Base-by-base conservation (phyloP, 495 filamentous ascomycete genomes). In the Hyphodiscus hymeniophilus region DNA sequence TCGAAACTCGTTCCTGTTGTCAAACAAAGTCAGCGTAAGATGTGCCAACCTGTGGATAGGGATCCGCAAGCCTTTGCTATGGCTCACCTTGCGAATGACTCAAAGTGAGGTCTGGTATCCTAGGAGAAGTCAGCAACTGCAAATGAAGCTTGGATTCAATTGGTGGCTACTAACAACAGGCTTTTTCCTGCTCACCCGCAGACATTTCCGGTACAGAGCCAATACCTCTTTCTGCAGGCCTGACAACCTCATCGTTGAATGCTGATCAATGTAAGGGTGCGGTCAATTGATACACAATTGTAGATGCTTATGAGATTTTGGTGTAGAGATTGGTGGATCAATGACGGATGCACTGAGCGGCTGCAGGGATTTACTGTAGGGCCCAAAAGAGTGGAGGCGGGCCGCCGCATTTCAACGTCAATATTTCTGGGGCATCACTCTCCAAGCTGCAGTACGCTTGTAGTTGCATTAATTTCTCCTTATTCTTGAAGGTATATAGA, bases 211-310 rank as follows among this genome's bases (percentile, higher is more conserved):
- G 58, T 97, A 98, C 8, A 98, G 78, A 30, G 79, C 72, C 33
- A 97, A 64, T 7, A 98, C 90, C 46, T 94, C 85, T 60, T 79
- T 82, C 59, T 98, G 94, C n/a, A 97, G 72, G 30, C 94, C 94
- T 7, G 91, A 94, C 16, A 86, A 73, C 59, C 42, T 51, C 54
- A 59, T 56, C 23, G 36, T 18, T 15, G 18, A 22, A 16, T 33
- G 13, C 2, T 22, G 3, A 7, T 42, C 13, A 15, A 35, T 24
- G 21, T 15, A 35, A 51, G 38, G 38, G 40, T 28, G 26, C 26
- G 4, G 26, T 28, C 10, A 28, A 28, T 10, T 28, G 26, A 28
- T 28, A 28, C 26, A 28, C 26, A 28, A 28, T 28, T 28, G 26
- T 28, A 5, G 26, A 28, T 28, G 24, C 20, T 3, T 21, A 3